Base-by-base conservation (phyloP, 176 grass and related monocot genomes). In the Cocos nucifera region DNA sequence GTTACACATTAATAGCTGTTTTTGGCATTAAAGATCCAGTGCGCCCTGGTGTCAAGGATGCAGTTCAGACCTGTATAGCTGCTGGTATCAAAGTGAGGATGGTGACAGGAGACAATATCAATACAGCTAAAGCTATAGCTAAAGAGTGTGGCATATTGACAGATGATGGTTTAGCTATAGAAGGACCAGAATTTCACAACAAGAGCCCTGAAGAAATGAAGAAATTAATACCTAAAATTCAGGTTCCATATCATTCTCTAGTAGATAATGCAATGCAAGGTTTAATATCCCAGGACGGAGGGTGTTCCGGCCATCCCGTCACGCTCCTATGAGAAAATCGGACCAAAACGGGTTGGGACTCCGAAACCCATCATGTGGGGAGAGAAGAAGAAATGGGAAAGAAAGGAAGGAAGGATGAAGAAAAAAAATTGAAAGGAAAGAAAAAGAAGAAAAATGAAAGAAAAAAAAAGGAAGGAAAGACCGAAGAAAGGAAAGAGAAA, bases 61-160 rank as follows among this genome's bases (percentile, higher is more conserved):
- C 91, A 35, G 86, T 95, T 22, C 50, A 51, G 79, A 90, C 80
- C 16, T 95, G 91, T 57, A 71, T 64, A 16, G 78, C 67, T 17
- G 91, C 91, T 3, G 91, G 91, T 17, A 90, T 95, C 73, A 87
- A 79, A 39, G 86, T 95, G 28, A 80, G 91, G 22, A 95, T 95
- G 91, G 91, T 95, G 64, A 95, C 91, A 17, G 91, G 91, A 12
- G 91, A 95, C 61, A 95, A 95, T 71, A 95, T 95, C 54, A 95
- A 77, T 75, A 95, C 86, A 17, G 91, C 91, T 0, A 95, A 95
- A 61, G 91, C 91, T 2, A 95, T 95, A 18, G 91, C 91, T 0
- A 87, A 61, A 70, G 91, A 95, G 62, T 95, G 91, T 56, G 91
- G 91, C 73, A 95, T 95, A 32, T 79, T 95, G 6, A 95, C 86